Conservation (phyloP, 202 grass and related monocot genomes). For the Panicum virgatum region DNA sequence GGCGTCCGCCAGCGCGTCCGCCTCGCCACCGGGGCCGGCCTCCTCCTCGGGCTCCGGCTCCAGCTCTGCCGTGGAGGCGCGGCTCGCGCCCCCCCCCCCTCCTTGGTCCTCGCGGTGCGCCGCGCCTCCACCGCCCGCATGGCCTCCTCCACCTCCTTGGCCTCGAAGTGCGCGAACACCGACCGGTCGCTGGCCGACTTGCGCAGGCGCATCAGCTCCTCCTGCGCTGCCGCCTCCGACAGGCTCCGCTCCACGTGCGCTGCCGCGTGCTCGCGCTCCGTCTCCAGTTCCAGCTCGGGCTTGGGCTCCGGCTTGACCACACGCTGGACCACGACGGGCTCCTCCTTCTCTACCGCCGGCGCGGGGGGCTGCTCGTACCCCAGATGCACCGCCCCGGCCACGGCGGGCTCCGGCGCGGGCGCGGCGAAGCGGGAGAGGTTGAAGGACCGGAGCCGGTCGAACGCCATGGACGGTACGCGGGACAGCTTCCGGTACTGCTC, state of each 20-base stretch:
- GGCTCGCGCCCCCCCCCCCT: neutral
- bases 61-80: constrained; percentile 26
- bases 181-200: constrained; percentile 85
- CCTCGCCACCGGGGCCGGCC: constrained; percentile 36
- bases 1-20: no score
- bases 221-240: constrained; percentile 45
- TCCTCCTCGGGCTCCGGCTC: constrained; percentile 30
- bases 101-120: constrained; percentile 46
- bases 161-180: constrained; percentile 70
- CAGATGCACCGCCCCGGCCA: constrained; percentile 15
- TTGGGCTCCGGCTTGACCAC: neutral
- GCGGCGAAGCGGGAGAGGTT: constrained; percentile 43
- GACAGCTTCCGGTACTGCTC: neutral
- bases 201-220: constrained; percentile 47
- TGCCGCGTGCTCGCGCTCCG: no score
- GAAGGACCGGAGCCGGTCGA: constrained; percentile 75
- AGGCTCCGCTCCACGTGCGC: constrained; percentile 52
- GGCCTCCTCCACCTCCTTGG: constrained; percentile 18
- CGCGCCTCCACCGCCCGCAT: constrained; percentile 48
- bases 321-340: neutral
- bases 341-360: neutral
- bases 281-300: neutral
- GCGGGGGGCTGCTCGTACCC: neutral
- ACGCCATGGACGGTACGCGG: constrained; percentile 64
- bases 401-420: neutral